These are phyloP conservation scores for Mentha longifolia DNA, from an alignment of 257 asterid species.

Conservation along the genomic window DNA sequence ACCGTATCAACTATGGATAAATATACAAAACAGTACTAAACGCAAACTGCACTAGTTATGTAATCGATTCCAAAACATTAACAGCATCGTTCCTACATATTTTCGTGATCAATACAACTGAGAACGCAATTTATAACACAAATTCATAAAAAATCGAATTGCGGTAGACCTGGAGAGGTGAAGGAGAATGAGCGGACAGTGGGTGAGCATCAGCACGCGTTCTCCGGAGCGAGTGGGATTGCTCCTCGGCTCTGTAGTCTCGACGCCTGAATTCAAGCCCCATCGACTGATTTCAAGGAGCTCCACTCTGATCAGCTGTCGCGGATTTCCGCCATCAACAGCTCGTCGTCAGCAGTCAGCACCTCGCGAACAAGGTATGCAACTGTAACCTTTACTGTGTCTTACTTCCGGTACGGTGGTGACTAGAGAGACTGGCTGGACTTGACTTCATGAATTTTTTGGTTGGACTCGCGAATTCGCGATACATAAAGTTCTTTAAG, in stretches of 20 bases:
- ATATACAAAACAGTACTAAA: background rate
- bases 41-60: background rate
- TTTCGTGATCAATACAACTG: background rate
- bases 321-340: background rate
- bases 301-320: constrained; percentile 19
- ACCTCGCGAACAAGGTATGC: background rate
- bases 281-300: constrained; percentile 38
- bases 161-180: constrained; percentile 47
- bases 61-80: constrained; percentile 15
- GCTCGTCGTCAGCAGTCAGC: background rate
- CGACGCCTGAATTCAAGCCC: constrained; percentile 66
- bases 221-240: constrained; percentile 49
- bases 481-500: no score
- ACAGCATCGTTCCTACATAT: constrained; percentile 9
- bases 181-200: constrained; percentile 45
- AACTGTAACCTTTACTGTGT: no score
- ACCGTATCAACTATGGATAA: constrained; percentile 19
- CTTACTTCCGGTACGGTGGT: no score
- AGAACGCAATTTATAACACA: constrained; percentile 18
- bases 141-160: constrained; percentile 10
- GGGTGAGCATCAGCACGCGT: constrained; percentile 60
- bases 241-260: constrained; percentile 58
- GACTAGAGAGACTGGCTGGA: no score
- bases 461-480: no score
- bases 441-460: no score